Base-by-base conservation (phyloP, 441 rosid species). In the Erodium moschatum region DNA sequence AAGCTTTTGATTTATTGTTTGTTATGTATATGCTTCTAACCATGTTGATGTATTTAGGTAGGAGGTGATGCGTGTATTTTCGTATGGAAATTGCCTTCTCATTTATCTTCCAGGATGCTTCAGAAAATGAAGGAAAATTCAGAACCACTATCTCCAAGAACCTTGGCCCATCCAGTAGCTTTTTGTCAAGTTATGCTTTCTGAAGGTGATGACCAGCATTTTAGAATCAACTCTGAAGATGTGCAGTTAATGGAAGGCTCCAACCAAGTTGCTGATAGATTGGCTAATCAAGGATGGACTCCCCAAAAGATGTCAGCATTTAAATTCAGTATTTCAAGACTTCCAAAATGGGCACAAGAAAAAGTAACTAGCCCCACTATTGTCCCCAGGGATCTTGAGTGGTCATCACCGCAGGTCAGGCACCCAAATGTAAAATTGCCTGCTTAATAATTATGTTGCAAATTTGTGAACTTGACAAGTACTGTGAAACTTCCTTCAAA, bases 311-410 rank as follows among this genome's bases (percentile, higher is more conserved):
- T 85, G 73, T 72, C 91, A 75, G 77, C 83, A 69, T 89, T 87
- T 78, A 87, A 82, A 79, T 87, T 89, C 75, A 88, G 88, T 69
- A 77, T 87, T 78, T 91, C 96, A 68, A 78, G 91, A 69, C 89
- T 91, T 78, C 97, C 97, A 70, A 86, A 79, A 66, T 87, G 97
- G 97, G 97, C 97, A 18, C 96, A 86, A 79, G 69, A 78, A 27
- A 87, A 84, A 84, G 85, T 88, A 66, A 80, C 77, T 68, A 72
- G 78, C 74, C 44, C 81, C 1, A 72, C 54, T 70, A 74, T 63
- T 66, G 69, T 71, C 74, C 68, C 72, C 64, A 24, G 20, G 62
- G 71, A 75, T 81, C 81, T 79, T 60, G 80, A 76, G 69, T 75
- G 77, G 75, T 63, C 72, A 75, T 76, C 85, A 69, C 69, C 73